phyloP scores from a whole-genome alignment of 1,284 basidiomycete genomes.

The Phellinidium pouzarii region DNA sequence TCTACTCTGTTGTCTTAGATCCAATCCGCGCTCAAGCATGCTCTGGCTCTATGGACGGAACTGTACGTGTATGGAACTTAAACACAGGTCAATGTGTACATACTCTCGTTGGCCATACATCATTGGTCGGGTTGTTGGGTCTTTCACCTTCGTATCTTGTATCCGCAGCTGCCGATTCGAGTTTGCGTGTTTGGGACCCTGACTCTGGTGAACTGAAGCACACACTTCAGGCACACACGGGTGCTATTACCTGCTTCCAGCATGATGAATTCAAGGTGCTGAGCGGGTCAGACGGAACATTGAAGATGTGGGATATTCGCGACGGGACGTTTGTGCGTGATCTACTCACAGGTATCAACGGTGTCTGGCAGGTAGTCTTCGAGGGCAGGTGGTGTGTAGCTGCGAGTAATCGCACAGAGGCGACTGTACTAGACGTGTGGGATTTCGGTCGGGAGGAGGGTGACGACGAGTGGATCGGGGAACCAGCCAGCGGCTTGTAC shows the following conservation, averaged over 20 bases:
- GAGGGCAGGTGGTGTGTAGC: slow-evolving; percentile 90
- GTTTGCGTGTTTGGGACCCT: slow-evolving; percentile 88
- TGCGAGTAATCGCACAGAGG: slow-evolving; percentile 76
- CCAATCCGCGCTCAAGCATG: slow-evolving; percentile 79
- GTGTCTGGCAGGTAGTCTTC: slow-evolving; percentile 95
- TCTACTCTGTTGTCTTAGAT: slow-evolving; percentile 89
- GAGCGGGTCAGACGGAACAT: slow-evolving; percentile 88
- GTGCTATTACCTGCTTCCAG: slow-evolving; percentile 95
- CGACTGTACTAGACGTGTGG: slow-evolving; percentile 81
- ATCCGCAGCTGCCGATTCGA: slow-evolving; percentile 91
- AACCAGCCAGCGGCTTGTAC: slow-evolving; percentile 42
- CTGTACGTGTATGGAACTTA: slow-evolving; percentile 89
- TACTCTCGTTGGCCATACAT: slow-evolving; percentile 80
- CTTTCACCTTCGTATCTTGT: slow-evolving; percentile 86
- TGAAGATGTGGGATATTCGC: slow-evolving; percentile 94
- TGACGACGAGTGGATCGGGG: slow-evolving; percentile 49
- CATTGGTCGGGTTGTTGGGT: slow-evolving; percentile 81
- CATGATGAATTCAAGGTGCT: slow-evolving; percentile 96
- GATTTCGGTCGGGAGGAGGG: slow-evolving; percentile 69
- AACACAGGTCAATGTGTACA: slow-evolving; percentile 74
- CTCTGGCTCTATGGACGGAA: slow-evolving; percentile 95
- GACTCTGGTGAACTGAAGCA: slow-evolving; percentile 73
- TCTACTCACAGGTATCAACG: slow-evolving; percentile 80
- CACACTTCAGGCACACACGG: slow-evolving; percentile 81
- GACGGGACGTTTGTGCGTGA: slow-evolving; percentile 82